Conservation (phyloP, 169 alveolate genomes). For the Cryptosporidium sp. region DNA sequence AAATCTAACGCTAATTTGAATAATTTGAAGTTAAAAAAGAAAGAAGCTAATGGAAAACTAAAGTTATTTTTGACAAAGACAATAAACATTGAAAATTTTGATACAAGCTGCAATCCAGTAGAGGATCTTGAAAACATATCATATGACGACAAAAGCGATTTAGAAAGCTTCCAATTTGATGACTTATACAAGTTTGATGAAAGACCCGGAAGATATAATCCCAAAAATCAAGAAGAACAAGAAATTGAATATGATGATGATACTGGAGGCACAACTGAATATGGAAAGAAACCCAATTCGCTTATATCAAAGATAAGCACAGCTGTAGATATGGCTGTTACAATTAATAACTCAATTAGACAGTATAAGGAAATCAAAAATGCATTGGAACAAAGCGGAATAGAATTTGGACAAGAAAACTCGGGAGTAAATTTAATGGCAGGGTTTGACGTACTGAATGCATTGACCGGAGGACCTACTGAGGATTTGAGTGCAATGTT, state of each 20-base stretch:
- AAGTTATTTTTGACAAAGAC: constrained; percentile 2
- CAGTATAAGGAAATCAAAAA: constrained; percentile 26
- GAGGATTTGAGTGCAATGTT: constrained; percentile 43
- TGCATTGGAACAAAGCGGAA: constrained; percentile 22
- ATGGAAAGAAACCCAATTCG: neutral
- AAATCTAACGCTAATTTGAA: constrained; percentile 4
- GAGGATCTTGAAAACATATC: neutral
- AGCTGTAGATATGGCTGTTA: constrained; percentile 29
- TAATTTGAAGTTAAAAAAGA: constrained; percentile 14
- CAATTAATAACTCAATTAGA: constrained; percentile 19
- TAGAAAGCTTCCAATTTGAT: constrained; percentile 72
- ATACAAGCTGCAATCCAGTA: neutral
- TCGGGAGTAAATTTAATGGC: constrained; percentile 61
- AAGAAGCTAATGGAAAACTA: constrained; percentile 42
- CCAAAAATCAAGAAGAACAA: constrained; percentile 16
- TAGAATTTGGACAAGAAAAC: constrained; percentile 18
- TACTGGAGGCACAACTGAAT: constrained; percentile 63
- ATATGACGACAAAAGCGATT: neutral
- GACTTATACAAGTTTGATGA: constrained; percentile 57
- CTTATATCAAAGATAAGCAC: constrained; percentile 22
- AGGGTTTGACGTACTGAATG: constrained; percentile 29
- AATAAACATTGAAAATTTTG: constrained; percentile 17
- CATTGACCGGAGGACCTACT: constrained; percentile 43
- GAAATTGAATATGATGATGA: constrained; percentile 51
- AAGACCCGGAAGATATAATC: constrained; percentile 17